Evolutionary conservation across 345 rosid species (phyloP).

Genomic region (Balakata baccata): DNA sequence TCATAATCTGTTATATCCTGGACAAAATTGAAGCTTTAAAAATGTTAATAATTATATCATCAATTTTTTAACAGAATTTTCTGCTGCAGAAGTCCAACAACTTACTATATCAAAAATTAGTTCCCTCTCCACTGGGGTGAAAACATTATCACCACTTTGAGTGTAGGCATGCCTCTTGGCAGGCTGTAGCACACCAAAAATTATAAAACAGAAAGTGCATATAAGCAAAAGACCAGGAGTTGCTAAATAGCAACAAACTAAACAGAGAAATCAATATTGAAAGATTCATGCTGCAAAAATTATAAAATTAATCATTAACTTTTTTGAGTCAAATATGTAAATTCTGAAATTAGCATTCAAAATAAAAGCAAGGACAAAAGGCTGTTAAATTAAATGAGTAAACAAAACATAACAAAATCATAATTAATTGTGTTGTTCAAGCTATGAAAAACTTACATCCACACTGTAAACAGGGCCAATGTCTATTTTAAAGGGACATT

Average conservation of each 20-base stretch:
- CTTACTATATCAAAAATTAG: constrained; percentile 85
- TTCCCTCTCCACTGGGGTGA: constrained; percentile 87
- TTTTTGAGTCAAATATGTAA: neutral
- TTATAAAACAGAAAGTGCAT: neutral
- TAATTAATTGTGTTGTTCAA: neutral
- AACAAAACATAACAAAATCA: neutral
- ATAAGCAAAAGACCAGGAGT: neutral
- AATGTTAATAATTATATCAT: constrained; percentile 14
- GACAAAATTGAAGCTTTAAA: constrained; percentile 16
- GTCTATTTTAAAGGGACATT: constrained; percentile 79
- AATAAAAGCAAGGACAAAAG: neutral
- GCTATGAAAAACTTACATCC: constrained; percentile 46
- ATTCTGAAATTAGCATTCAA: neutral
- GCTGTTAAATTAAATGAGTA: neutral
- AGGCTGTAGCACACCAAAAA: constrained; percentile 46
- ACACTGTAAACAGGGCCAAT: constrained; percentile 84
- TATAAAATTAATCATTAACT: neutral
- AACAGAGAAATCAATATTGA: neutral
- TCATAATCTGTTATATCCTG: constrained; percentile 95
- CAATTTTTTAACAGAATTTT: neutral
- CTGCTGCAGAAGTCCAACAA: neutral
- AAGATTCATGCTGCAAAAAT: neutral
- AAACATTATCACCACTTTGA: constrained; percentile 66
- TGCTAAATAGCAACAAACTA: neutral
- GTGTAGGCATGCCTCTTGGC: constrained; percentile 74